Evolutionary conservation across 2,329 filamentous ascomycete species (phyloP), one percentile per base, ranked within the genome.

Genomic region (Penicillium verrucosum): DNA sequence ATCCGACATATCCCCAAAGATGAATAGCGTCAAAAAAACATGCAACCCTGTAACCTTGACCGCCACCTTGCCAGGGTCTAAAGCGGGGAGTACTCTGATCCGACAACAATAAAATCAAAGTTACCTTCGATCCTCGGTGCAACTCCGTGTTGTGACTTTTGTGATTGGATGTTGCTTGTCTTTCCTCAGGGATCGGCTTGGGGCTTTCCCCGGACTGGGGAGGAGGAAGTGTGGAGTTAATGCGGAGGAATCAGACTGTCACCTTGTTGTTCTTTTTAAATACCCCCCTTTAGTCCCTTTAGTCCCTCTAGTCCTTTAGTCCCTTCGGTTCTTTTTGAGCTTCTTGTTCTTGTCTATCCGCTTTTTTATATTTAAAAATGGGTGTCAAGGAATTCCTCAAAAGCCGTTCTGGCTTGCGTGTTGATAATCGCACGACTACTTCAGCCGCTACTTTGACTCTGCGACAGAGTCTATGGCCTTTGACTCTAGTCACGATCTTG

Each of bases 401-500:
- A 49, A 68, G 59, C 37, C 69, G 71, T n/a, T 71, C 71, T 6
- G 60, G 68, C 45, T 59, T 74, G 25, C 61, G 66, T 37, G 64
- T 73, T 18, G 69, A 72, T 50, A 74, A 74, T 58, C 67, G 65
- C 38, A 64, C 65, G 54, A 70, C 72, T 16, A 78, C 77, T 4
- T 71, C 71, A 18, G 77, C 76, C 8, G 73, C 75, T 4, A 75
- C 73, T 18, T 60, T 79, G 7, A 78, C 76, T 11, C 60, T 78
- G 44, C 68, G 73, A 40, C 75, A 79, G 64, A 78, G 76, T 60
- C 64, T 79, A 36, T 74, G 70, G 61, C 77, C 77, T 4, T 67
- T 80, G 48, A 67, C 70, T 8, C 66, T 77, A 27, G 79, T 81
- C 21, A 81, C 79, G 0, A 72, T 78, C 25, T 68, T 81, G 14